phyloP scores from a whole-genome alignment of 345 rosid species.

The Eucalyptus erythrocorys region DNA sequence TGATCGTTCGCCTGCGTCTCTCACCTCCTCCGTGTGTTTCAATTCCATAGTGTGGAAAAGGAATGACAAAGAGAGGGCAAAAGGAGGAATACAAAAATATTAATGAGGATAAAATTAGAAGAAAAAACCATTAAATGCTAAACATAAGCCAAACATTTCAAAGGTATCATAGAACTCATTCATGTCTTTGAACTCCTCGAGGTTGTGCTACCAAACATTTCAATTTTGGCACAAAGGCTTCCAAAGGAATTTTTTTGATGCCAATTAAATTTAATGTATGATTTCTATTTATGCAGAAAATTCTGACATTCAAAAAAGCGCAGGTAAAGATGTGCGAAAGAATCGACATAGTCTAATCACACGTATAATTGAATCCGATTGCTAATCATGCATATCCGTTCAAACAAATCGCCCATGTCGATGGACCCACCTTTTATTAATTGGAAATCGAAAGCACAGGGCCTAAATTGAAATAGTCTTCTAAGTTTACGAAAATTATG shows the following conservation, averaged over 20 bases:
- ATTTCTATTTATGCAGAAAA: rapidly evolving
- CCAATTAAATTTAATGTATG: background rate
- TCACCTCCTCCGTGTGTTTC: rapidly evolving
- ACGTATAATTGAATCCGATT: background rate
- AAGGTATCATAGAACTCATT: background rate
- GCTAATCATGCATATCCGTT: background rate
- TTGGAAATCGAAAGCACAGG: background rate
- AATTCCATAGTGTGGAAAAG: rapidly evolving
- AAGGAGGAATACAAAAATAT: background rate
- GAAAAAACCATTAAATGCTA: background rate
- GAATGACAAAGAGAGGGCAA: background rate
- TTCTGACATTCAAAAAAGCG: background rate
- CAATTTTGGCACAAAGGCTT: background rate
- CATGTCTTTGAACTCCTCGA: too few relatives aligned
- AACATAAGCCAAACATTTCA: background rate
- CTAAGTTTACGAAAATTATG: background rate
- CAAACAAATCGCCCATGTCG: background rate
- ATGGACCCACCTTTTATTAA: too few relatives aligned
- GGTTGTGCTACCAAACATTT: background rate
- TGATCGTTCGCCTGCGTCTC: rapidly evolving
- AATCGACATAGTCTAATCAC: background rate
- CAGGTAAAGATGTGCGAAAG: background rate
- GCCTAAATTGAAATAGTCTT: background rate
- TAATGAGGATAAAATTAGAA: background rate
- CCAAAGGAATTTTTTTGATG: background rate